These are phyloP conservation scores for Globisporangium spinosum DNA, from an alignment of 352 stramenopile species.

Conservation along the genomic window DNA sequence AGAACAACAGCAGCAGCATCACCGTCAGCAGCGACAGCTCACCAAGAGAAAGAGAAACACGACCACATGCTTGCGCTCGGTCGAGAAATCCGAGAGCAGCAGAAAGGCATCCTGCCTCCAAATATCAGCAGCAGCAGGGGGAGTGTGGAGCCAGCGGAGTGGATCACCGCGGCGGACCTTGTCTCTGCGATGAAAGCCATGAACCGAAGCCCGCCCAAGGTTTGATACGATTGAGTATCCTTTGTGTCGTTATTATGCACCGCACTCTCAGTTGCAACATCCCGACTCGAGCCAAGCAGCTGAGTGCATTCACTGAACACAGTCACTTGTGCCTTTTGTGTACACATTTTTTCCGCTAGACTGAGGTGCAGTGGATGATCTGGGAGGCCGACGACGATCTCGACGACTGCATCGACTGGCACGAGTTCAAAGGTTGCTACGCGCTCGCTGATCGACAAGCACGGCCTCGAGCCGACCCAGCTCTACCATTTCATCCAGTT, in stretches of 20 bases:
- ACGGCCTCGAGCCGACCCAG: constrained; percentile 90
- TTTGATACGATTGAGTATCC: neutral
- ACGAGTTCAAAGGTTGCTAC: constrained; percentile 93
- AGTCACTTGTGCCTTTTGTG: neutral
- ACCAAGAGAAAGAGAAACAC: constrained; percentile 7
- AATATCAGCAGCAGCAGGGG: neutral
- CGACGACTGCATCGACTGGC: constrained; percentile 88
- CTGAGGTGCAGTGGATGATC: constrained; percentile 94
- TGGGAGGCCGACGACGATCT: constrained; percentile 96
- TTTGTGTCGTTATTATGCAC: neutral
- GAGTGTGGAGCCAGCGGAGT: constrained; percentile 15
- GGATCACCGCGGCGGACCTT: constrained; percentile 44
- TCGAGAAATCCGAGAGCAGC: constrained; percentile 45
- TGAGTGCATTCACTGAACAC: neutral
- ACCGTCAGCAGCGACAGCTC: constrained; percentile 2
- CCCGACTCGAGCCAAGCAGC: neutral
- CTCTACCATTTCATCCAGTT: constrained; percentile 95
- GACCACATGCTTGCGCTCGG: constrained; percentile 21
- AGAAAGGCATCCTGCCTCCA: constrained; percentile 31
- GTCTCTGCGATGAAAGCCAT: constrained; percentile 40
- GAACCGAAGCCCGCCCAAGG: constrained; percentile 33
- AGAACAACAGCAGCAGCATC: neutral
- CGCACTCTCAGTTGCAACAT: neutral
- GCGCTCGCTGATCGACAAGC: constrained; percentile 88
- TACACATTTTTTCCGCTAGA: constrained; percentile 28